phyloP scores from a whole-genome alignment of 371 early-diverging fungal species.

The Apophysomyces variabilis region DNA sequence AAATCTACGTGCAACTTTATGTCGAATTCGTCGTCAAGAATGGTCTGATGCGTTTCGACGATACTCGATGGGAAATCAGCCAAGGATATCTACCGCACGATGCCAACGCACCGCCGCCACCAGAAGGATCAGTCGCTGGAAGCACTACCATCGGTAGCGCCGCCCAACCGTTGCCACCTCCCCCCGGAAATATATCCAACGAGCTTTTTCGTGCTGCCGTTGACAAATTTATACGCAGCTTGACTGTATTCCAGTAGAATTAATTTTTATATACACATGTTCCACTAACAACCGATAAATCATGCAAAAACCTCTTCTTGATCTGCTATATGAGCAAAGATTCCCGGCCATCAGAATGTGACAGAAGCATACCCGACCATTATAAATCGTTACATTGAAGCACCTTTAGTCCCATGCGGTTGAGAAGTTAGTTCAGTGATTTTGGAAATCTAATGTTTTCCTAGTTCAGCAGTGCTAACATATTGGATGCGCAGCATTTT shows the following conservation, averaged over 20 bases:
- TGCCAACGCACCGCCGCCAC: constrained; percentile 12
- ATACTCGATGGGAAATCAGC: constrained; percentile 58
- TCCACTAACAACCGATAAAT: too few relatives aligned
- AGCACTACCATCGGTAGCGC: constrained; percentile 15
- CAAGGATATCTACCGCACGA: constrained; percentile 38
- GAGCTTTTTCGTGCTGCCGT: constrained; percentile 74
- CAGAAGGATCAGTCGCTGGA: constrained; percentile 9
- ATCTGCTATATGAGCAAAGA: too few relatives aligned
- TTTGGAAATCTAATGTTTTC: too few relatives aligned
- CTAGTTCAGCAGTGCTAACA: too few relatives aligned
- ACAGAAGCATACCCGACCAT: too few relatives aligned
- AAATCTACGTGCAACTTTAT: constrained; percentile 86
- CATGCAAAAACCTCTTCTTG: too few relatives aligned
- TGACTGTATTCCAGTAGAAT: constrained; percentile 65
- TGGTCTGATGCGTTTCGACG: constrained; percentile 65
- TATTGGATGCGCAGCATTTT: not conserved
- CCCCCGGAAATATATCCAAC: constrained; percentile 68
- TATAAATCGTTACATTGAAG: too few relatives aligned
- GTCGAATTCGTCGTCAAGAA: constrained; percentile 91
- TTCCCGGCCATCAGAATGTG: too few relatives aligned
- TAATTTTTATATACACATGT: not conserved
- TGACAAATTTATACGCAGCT: constrained; percentile 67
- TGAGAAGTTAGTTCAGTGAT: too few relatives aligned
- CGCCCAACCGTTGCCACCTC: constrained; percentile 19
- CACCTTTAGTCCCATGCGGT: too few relatives aligned